A percentile compares a stretch with the other conserved stretches of the same genome.
phyloP scores from a whole-genome alignment of 176 grass and related monocot genomes.

The Cenchrus purpureus region DNA sequence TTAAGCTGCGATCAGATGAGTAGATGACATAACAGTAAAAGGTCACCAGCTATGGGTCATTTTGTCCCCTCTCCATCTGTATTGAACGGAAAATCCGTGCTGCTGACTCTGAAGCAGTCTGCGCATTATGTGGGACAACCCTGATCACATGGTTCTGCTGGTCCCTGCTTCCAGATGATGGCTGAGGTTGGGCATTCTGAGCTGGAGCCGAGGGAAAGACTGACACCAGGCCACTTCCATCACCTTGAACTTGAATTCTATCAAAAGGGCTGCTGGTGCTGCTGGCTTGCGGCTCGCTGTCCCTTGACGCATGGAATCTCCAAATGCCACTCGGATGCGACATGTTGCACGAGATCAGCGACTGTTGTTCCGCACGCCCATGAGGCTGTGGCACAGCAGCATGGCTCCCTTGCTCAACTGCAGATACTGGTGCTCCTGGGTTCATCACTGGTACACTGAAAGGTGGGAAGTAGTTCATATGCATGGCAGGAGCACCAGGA shows the following conservation, averaged over 20 bases:
- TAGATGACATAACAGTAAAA: not conserved
- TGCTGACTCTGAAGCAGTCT: conserved; percentile 71
- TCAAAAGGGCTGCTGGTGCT: conserved; percentile 72
- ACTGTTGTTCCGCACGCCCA: conserved; percentile 50
- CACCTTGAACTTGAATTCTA: conserved; percentile 47
- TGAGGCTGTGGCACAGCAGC: conserved; percentile 47
- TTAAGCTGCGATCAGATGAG: not conserved
- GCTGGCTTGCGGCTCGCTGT: conserved; percentile 82
- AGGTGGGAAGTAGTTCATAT: conserved; percentile 76
- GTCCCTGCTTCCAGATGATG: conserved; percentile 49
- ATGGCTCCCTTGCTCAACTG: conserved; percentile 59
- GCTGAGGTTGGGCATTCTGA: conserved; percentile 39
- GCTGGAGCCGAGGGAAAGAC: conserved; percentile 46
- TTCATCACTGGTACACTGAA: conserved; percentile 72
- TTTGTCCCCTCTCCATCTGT: conserved; percentile 76
- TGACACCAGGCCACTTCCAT: conserved; percentile 35
- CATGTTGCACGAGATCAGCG: conserved; percentile 65
- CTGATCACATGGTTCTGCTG: conserved; percentile 61
- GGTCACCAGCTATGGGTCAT: conserved; percentile 34
- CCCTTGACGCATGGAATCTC: conserved; percentile 74
- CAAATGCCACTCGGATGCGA: conserved; percentile 42
- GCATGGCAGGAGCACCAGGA: conserved; percentile 49
- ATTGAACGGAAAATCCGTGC: conserved; percentile 86
- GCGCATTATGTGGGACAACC: conserved; percentile 81
- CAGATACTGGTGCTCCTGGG: conserved; percentile 51